A percentile compares a stretch with the other conserved stretches of the same genome.
Conservation (phyloP, 108 stramenopile genomes). For the Cyclostephanos tholiformis region DNA sequence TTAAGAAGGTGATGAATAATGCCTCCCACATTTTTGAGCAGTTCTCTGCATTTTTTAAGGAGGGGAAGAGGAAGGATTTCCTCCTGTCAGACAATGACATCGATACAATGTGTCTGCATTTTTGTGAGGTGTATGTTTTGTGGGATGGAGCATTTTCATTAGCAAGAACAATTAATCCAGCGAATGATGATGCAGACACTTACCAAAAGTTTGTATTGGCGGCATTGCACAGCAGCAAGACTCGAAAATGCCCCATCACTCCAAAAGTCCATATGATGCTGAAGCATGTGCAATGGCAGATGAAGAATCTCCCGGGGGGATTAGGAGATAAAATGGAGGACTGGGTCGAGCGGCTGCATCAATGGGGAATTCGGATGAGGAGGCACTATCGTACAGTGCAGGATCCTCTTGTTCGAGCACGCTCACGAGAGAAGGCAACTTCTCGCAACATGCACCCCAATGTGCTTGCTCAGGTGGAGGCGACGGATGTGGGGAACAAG, state of each 20-base stretch:
- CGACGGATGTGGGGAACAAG: too few relatives aligned
- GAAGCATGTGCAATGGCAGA: slow-evolving; percentile 3
- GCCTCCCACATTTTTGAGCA: slow-evolving; percentile 6
- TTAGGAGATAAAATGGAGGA: slow-evolving; percentile 19
- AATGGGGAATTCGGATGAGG: too few relatives aligned
- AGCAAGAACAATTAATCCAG: slow-evolving; percentile 7
- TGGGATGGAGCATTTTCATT: slow-evolving; percentile 33
- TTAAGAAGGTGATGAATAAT: neutral
- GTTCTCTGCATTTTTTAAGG: slow-evolving; percentile 9
- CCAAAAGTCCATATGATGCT: slow-evolving; percentile 13
- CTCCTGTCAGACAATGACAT: neutral
- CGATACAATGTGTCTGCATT: neutral
- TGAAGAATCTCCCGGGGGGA: slow-evolving; percentile 10
- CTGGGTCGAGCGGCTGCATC: neutral
- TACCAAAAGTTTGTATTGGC: slow-evolving; percentile 4
- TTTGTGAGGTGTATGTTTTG: slow-evolving; percentile 2
- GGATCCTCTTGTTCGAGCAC: too few relatives aligned
- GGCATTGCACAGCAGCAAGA: neutral
- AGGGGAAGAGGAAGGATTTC: slow-evolving; percentile 5
- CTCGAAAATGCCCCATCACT: neutral
- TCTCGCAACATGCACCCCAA: too few relatives aligned
- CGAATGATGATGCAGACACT: neutral
- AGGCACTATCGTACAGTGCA: too few relatives aligned
- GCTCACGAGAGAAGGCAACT: too few relatives aligned
- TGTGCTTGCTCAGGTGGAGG: neutral